These are phyloP conservation scores for Suhomyces pyralidae DNA, from an alignment of 805 yeast genomes.

Conservation along the genomic window DNA sequence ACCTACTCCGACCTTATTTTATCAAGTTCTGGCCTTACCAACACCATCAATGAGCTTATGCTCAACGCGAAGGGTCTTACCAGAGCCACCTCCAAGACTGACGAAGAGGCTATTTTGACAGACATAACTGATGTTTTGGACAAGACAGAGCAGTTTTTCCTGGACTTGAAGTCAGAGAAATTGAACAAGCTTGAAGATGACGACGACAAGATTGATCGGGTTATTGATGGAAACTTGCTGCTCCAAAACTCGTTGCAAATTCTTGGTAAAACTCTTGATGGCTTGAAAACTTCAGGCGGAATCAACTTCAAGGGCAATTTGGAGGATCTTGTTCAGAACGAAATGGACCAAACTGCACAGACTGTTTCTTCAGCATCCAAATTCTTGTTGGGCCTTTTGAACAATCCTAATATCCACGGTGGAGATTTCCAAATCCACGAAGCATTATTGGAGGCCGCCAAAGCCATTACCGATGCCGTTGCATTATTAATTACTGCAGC, in stretches of 20 bases:
- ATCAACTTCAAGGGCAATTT: slow-evolving; percentile 47
- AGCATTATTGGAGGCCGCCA: slow-evolving; percentile 73
- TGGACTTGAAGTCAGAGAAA: slow-evolving; percentile 51
- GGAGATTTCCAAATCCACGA: slow-evolving; percentile 69
- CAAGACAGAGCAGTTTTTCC: slow-evolving; percentile 60
- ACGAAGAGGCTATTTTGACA: slow-evolving; percentile 49
- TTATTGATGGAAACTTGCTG: slow-evolving; percentile 69
- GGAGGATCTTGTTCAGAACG: slow-evolving; percentile 68
- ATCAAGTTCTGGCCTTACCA: slow-evolving; percentile 60
- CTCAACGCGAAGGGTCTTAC: slow-evolving; percentile 68
- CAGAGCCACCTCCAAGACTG: slow-evolving; percentile 49
- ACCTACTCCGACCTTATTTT: slow-evolving; percentile 63
- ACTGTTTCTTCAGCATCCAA: slow-evolving; percentile 65
- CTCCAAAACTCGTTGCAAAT: slow-evolving; percentile 70
- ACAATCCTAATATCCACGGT: slow-evolving; percentile 51
- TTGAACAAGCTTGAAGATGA: slow-evolving; percentile 53
- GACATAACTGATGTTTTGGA: slow-evolving; percentile 54
- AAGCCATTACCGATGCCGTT: slow-evolving; percentile 76
- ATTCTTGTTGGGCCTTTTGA: slow-evolving; percentile 52
- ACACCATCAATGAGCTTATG: slow-evolving; percentile 60
- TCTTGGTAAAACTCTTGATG: slow-evolving; percentile 54
- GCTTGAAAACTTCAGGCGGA: slow-evolving; percentile 37
- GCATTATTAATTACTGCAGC: slow-evolving; percentile 70
- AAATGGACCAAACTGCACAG: slow-evolving; percentile 69
- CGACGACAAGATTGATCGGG: slow-evolving; percentile 67